These are phyloP conservation scores for Rhodotorula sp. DNA, from an alignment of 1,284 basidiomycete species.

Conservation along the genomic window DNA sequence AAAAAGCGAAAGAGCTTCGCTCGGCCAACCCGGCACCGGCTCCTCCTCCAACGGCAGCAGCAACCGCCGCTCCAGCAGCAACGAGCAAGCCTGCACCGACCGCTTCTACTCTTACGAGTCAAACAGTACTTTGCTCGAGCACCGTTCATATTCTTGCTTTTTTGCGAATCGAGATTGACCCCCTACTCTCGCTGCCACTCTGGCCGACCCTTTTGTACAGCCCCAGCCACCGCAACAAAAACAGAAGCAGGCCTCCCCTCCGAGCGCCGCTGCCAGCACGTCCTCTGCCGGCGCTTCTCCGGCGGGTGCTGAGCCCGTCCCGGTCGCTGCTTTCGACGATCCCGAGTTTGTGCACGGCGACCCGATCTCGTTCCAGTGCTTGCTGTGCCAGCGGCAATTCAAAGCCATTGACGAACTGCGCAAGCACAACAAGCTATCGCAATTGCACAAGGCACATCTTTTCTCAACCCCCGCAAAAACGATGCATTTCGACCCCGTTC, in stretches of 20 bases:
- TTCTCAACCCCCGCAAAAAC: background rate
- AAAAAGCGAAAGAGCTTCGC: conserved; percentile 77
- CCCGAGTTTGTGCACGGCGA: conserved; percentile 64
- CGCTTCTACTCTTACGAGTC: background rate
- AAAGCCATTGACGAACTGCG: conserved; percentile 76
- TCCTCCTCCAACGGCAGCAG: background rate
- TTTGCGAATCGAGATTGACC: conserved; percentile 1
- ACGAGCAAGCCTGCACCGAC: background rate
- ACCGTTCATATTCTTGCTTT: background rate
- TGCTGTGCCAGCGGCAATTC: conserved; percentile 88
- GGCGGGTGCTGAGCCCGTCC: background rate
- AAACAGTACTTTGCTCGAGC: conserved; percentile 11
- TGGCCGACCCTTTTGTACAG: background rate
- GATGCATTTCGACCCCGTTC: background rate
- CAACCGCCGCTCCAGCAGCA: background rate
- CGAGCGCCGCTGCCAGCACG: background rate
- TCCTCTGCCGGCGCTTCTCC: background rate
- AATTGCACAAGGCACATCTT: conserved; percentile 76
- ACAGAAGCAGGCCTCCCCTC: background rate
- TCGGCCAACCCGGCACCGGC: conserved; percentile 1
- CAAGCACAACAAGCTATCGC: conserved; percentile 84
- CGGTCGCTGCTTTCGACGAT: conserved; percentile 49
- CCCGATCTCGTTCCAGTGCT: conserved; percentile 66
- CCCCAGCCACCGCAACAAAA: background rate
- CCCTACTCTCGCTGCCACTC: background rate